Conservation (phyloP, 257 asterid species). For the Eucommia ulmoides region DNA sequence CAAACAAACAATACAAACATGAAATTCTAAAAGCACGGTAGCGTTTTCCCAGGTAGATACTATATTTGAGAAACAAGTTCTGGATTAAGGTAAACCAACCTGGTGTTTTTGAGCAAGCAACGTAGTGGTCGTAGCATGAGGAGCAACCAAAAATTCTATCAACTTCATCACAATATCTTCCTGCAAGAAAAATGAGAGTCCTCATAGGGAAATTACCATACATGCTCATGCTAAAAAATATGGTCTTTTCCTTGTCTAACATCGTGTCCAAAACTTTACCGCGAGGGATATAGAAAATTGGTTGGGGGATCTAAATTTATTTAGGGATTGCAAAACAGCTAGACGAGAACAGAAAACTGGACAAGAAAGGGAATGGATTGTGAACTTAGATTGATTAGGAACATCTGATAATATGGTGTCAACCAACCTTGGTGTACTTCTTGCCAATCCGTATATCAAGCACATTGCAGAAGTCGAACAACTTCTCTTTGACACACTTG, state of each 20-base stretch:
- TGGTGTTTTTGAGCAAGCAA: conserved; percentile 72
- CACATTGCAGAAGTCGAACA: conserved; percentile 67
- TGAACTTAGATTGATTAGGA: too few species aligned
- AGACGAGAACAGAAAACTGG: too few species aligned
- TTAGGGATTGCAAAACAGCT: too few species aligned
- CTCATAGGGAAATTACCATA: too few species aligned
- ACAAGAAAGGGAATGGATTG: too few species aligned
- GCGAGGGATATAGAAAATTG: too few species aligned
- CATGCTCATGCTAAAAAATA: too few species aligned
- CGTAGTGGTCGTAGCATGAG: conserved; percentile 69
- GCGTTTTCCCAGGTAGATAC: too few species aligned
- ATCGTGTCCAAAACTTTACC: too few species aligned
- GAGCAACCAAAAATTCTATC: conserved; percentile 79
- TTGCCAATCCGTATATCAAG: conserved; percentile 62
- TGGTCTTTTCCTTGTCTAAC: too few species aligned
- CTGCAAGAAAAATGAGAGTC: conserved; percentile 25
- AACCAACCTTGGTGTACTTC: conserved; percentile 65
- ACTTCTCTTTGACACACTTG: conserved; percentile 76
- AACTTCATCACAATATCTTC: conserved; percentile 73
- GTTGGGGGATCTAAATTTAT: too few species aligned
- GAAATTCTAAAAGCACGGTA: not conserved
- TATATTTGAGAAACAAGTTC: not conserved
- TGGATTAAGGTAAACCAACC: conserved; percentile 25
- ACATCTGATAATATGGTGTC: too few species aligned
- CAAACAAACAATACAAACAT: not conserved